phyloP scores from a whole-genome alignment of 208 protist species.

The Trypanosoma mega region DNA sequence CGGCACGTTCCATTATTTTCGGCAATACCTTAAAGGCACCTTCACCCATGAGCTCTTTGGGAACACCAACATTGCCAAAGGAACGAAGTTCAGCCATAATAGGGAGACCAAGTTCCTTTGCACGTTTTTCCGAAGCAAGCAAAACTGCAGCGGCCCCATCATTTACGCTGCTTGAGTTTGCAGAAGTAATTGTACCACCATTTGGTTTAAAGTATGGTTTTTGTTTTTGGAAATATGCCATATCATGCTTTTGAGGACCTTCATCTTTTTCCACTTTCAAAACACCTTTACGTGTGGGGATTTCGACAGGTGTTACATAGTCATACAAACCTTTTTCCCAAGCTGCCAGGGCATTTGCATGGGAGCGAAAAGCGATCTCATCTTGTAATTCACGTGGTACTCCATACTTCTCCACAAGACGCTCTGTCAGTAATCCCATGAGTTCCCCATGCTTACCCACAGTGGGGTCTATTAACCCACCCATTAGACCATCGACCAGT shows the following conservation, averaged over 20 bases:
- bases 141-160: constrained; percentile 91
- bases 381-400: constrained; percentile 92
- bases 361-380: constrained; percentile 89
- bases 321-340: constrained; percentile 84
- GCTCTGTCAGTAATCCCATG: constrained; percentile 75
- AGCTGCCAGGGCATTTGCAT: constrained; percentile 68
- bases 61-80: constrained; percentile 89
- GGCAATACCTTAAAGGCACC: constrained; percentile 88
- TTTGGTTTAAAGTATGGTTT: constrained; percentile 87
- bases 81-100: constrained; percentile 82
- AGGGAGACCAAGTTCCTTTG: constrained; percentile 76
- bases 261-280: constrained; percentile 79
- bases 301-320: constrained; percentile 89
- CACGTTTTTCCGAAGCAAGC: constrained; percentile 67
- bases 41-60: constrained; percentile 90
- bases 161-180: constrained; percentile 88
- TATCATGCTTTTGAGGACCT: constrained; percentile 77
- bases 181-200: constrained; percentile 92
- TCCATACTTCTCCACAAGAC: constrained; percentile 77
- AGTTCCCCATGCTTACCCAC: constrained; percentile 60
- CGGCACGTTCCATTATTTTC: constrained; percentile 61
- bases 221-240: constrained; percentile 84
- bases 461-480: constrained; percentile 39
- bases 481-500: constrained; percentile 55
- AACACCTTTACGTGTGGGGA: constrained; percentile 47